These are phyloP conservation scores for Brassica cretica DNA, from an alignment of 345 rosid species.

Conservation along the genomic window DNA sequence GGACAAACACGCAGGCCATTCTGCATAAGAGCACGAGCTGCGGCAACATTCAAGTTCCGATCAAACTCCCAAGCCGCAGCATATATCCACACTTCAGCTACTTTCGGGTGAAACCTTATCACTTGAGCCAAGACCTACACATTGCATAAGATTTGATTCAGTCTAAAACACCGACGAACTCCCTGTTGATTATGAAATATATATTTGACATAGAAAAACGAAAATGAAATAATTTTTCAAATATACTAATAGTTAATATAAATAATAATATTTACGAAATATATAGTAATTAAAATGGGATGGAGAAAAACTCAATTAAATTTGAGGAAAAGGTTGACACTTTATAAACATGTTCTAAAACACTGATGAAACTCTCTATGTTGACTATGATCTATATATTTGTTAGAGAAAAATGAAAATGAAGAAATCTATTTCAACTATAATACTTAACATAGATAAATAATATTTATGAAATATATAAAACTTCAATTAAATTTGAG, in stretches of 20 bases:
- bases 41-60: conserved; percentile 68
- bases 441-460: too few species aligned
- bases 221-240: neutral
- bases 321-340: too few species aligned
- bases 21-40: conserved; percentile 92
- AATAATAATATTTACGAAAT: too few species aligned
- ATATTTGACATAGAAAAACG: neutral
- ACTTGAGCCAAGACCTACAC: conserved; percentile 78
- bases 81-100: conserved; percentile 87
- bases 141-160: neutral
- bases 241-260: too few species aligned
- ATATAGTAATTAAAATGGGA: too few species aligned
- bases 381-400: neutral
- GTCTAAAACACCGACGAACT: neutral
- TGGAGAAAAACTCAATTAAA: neutral
- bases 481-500: neutral
- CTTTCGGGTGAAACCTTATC: conserved; percentile 81
- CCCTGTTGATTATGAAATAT: neutral
- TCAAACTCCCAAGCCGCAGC: conserved; percentile 99
- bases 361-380: neutral
- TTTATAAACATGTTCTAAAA: neutral
- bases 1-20: conserved; percentile 83
- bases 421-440: neutral
- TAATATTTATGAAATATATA: too few species aligned
- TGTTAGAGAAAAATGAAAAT: neutral